Evolutionary conservation across 202 grass and related monocot genomes (phyloP).

Genomic region (Cymbopogon flexuosus): DNA sequence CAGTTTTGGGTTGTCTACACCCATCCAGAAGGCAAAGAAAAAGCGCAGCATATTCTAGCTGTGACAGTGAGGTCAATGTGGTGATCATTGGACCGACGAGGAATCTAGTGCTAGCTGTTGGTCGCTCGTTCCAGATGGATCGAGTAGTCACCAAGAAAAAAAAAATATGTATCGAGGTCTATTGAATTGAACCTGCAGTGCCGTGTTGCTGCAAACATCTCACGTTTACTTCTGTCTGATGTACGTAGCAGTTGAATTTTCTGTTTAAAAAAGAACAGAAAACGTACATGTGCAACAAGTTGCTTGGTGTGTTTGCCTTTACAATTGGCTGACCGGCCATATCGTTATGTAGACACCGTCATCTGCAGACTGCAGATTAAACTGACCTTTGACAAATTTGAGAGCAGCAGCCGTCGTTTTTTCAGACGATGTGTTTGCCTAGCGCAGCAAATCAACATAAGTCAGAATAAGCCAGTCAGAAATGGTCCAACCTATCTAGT

Average conservation of each 20-base stretch:
- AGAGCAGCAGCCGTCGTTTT: background rate
- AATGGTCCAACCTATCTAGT: too few relatives aligned
- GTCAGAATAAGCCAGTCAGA: too few relatives aligned
- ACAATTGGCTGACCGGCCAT: background rate
- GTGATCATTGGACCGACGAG: background rate
- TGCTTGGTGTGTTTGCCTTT: background rate
- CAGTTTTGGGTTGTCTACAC: background rate
- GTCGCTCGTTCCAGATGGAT: background rate
- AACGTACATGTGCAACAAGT: background rate
- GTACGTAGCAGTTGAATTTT: background rate
- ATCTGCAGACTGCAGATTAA: background rate
- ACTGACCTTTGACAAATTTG: background rate
- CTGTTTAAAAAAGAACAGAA: background rate
- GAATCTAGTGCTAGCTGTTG: background rate
- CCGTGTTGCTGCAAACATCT: background rate
- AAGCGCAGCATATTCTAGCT: background rate
- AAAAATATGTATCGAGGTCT: too few relatives aligned
- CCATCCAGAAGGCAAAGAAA: background rate
- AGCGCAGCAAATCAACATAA: background rate
- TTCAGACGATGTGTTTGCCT: background rate
- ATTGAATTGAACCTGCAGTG: background rate
- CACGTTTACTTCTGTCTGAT: background rate
- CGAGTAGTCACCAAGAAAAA: background rate
- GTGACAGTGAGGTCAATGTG: background rate
- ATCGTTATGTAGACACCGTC: background rate